Conservation (phyloP, 176 grass and related monocot genomes). For the Microstegium vimineum region DNA sequence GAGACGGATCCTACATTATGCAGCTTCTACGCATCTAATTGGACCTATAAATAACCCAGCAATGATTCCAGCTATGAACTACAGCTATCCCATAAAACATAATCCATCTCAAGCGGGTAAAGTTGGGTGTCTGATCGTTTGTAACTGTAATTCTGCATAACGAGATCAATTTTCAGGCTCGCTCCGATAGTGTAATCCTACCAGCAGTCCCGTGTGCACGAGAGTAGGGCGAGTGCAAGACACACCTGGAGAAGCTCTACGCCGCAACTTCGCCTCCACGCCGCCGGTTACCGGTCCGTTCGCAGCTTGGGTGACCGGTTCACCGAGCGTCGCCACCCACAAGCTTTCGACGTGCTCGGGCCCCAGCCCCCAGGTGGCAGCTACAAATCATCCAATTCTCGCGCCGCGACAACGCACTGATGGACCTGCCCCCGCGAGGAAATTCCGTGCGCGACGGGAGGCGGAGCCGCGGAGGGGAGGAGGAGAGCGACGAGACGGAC, state of each 20-base stretch:
- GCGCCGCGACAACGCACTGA: too few species aligned
- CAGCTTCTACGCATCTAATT: neutral
- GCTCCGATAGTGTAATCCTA: neutral
- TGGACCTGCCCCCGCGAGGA: too few species aligned
- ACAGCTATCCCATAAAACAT: too few species aligned
- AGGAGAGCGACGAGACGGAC: neutral
- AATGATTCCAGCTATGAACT: neutral
- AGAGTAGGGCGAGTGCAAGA: neutral
- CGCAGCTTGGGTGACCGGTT: neutral
- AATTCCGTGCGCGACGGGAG: neutral
- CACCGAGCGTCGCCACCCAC: neutral
- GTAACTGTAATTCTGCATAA: neutral
- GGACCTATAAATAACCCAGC: neutral
- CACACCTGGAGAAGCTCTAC: slow-evolving; percentile 1
- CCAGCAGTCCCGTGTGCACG: neutral
- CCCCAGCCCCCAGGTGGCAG: neutral
- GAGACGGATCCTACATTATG: neutral
- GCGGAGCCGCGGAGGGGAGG: too few species aligned
- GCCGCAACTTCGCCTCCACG: neutral
- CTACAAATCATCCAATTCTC: neutral
- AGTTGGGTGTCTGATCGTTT: neutral
- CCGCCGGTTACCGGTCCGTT: neutral
- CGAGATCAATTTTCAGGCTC: neutral
- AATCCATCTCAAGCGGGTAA: neutral
- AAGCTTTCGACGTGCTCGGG: neutral